Evolutionary conservation across 1,284 basidiomycete species (phyloP), one percentile per base, ranked within the genome.

Genomic region (Coniferiporia sulphurascens): DNA sequence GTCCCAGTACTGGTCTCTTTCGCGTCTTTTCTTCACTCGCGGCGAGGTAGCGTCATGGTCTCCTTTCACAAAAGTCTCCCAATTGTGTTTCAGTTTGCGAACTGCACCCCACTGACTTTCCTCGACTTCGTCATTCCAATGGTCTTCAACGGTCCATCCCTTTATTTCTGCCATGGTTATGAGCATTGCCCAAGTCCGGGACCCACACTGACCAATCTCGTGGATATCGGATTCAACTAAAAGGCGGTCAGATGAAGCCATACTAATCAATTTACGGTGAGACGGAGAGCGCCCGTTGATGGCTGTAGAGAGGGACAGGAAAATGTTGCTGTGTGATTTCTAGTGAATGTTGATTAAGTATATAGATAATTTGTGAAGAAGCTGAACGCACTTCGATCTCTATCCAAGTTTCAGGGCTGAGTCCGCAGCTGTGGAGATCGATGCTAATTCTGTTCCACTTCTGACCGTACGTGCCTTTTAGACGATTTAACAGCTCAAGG

Each of bases 191-290:
- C 87, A 87, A n/a, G 86, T 87, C 59, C 79, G 77, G 41, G 72
- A 64, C 1, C 83, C 74, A 58, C 80, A 81, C 61, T 72, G 67
- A 21, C 78, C 72, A 32, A 87, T 74, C 59, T 83, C 70, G 67
- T 87, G 75, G 67, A 78, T 87, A 71, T 94, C 91, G 3, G 89
- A 91, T 70, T 94, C 91, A 32, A 81, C 83, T 52, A 94, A 79
- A 41, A 94, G 76, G 9, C 89, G 83, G 59, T 79, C 67, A 1
- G 84, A 73, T 51, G 82, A 73, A 64, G 83, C 86, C 1, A 76
- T 74, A 51, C 77, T 72, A 57, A 92, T 85, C 38, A 93, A 76
- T 4, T 77, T 74, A 52, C 73, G 74, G 65, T 86, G 79, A 52
- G 80, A 81, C 1, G 76, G 73, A 10, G 87, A 87, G 49, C 86